Evolutionary conservation across 2,329 filamentous ascomycete species (phyloP).

Genomic region (Laburnicola sp.): DNA sequence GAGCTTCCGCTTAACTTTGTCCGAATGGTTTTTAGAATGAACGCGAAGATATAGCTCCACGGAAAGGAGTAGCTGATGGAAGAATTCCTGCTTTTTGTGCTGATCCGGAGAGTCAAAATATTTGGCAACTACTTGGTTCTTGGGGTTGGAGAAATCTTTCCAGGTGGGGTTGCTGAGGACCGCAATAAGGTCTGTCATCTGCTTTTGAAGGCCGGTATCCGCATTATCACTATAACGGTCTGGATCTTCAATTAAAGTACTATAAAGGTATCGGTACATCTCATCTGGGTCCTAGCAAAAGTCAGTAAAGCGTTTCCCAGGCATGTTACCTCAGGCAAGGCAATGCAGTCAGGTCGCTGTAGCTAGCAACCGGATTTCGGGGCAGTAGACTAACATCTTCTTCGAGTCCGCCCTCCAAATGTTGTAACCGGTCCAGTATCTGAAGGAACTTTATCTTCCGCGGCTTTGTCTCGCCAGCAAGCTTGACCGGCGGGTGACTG

Average conservation of each 20-base stretch:
- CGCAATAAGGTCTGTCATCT: constrained; percentile 72
- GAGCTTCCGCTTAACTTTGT: constrained; percentile 66
- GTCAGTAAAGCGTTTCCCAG: no score
- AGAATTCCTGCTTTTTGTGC: constrained; percentile 66
- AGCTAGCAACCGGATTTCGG: no score
- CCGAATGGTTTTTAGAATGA: constrained; percentile 63
- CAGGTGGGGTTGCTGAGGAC: constrained; percentile 70
- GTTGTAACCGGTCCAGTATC: constrained; percentile 49
- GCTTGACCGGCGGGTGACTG: constrained; percentile 58
- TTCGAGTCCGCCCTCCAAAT: constrained; percentile 48
- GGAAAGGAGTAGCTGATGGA: constrained; percentile 75
- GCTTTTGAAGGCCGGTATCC: constrained; percentile 65
- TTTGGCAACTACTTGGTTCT: constrained; percentile 73
- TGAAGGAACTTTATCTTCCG: constrained; percentile 61
- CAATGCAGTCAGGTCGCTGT: no score
- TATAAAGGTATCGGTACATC: constrained; percentile 65
- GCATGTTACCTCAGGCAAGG: no score
- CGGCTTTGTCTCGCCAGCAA: constrained; percentile 63
- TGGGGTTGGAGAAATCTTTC: constrained; percentile 71
- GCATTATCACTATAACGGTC: constrained; percentile 61
- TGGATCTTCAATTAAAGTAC: constrained; percentile 67
- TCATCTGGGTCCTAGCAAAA: constrained; percentile 45
- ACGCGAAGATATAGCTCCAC: constrained; percentile 73
- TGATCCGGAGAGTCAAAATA: constrained; percentile 67
- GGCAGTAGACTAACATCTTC: constrained; percentile 46